Percentiles rank a stretch among this genome's conserved stretches.
Conservation (phyloP, 2,329 filamentous ascomycete species). For the Cytospora piceae region DNA sequence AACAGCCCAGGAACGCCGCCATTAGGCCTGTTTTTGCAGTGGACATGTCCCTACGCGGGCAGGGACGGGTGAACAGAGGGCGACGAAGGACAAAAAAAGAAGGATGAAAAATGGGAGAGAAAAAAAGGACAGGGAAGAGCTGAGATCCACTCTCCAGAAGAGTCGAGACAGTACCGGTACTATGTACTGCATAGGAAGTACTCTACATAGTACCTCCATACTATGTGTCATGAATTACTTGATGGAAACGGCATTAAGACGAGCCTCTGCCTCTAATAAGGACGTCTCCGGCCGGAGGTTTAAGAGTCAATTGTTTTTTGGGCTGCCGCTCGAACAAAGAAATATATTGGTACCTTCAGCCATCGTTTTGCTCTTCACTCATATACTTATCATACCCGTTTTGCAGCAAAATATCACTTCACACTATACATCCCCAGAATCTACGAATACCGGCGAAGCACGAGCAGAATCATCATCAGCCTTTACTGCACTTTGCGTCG, state of each 20-base stretch:
- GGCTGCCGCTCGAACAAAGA: neutral
- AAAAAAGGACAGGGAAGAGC: neutral
- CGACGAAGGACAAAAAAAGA: no score
- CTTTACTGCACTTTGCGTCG: neutral
- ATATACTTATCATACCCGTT: conserved; percentile 3
- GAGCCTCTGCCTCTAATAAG: conserved; percentile 27
- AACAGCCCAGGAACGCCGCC: no score
- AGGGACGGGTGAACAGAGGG: no score
- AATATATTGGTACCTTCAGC: neutral
- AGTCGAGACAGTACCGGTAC: neutral
- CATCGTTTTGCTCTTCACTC: conserved; percentile 2
- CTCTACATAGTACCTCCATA: conserved; percentile 9
- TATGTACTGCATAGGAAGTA: conserved; percentile 9
- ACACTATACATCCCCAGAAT: neutral
- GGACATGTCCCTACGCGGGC: no score
- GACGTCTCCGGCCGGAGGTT: conserved; percentile 29
- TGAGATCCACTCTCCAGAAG: neutral
- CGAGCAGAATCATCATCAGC: neutral
- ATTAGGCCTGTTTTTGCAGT: no score
- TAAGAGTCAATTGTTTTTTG: neutral
- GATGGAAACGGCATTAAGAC: conserved; percentile 32
- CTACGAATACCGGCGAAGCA: neutral
- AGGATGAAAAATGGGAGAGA: neutral
- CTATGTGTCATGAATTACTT: conserved; percentile 36
- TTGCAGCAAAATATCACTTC: neutral